A percentile compares a stretch with the other conserved stretches of the same genome.
These are phyloP conservation scores for Penicillium goetzii DNA, from an alignment of 495 filamentous ascomycete species.

Conservation along the genomic window DNA sequence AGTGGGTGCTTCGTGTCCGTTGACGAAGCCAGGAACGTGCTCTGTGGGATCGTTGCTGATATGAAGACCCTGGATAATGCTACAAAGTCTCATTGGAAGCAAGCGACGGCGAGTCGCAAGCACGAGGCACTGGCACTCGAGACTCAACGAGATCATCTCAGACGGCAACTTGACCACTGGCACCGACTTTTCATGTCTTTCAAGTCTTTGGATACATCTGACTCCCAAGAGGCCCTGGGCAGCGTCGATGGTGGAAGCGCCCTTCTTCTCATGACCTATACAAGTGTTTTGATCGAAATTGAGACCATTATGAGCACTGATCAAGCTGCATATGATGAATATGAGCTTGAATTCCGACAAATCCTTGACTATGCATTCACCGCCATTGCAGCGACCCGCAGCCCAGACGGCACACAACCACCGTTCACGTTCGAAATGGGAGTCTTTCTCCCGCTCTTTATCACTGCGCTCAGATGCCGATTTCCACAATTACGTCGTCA, in stretches of 20 bases:
- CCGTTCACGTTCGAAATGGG: slow-evolving; percentile 57
- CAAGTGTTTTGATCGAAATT: slow-evolving; percentile 25
- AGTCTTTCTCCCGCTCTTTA: slow-evolving; percentile 53
- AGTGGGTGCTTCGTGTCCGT: slow-evolving; percentile 7
- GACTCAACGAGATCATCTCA: slow-evolving; percentile 10
- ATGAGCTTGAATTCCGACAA: slow-evolving; percentile 24
- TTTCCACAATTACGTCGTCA: slow-evolving; percentile 47
- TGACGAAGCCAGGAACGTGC: slow-evolving; percentile 25
- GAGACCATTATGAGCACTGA: slow-evolving; percentile 21
- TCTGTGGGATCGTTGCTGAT: slow-evolving; percentile 22
- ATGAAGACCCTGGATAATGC: slow-evolving; percentile 24
- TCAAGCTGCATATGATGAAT: slow-evolving; percentile 25
- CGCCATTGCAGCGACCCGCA: slow-evolving; percentile 25
- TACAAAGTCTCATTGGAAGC: slow-evolving; percentile 14
- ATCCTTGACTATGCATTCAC: slow-evolving; percentile 27
- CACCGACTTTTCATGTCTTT: slow-evolving; percentile 14
- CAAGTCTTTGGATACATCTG: not conserved
- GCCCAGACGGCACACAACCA: slow-evolving; percentile 23
- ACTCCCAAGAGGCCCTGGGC: no score
- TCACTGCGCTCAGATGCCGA: slow-evolving; percentile 54
- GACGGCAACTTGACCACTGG: slow-evolving; percentile 18
- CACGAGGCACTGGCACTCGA: not conserved
- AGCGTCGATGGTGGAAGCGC: slow-evolving; percentile 9
- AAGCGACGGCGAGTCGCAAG: slow-evolving; percentile 1
- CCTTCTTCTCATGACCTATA: slow-evolving; percentile 27